phyloP scores from a whole-genome alignment of 805 yeast genomes.

The Starmera amethionina region DNA sequence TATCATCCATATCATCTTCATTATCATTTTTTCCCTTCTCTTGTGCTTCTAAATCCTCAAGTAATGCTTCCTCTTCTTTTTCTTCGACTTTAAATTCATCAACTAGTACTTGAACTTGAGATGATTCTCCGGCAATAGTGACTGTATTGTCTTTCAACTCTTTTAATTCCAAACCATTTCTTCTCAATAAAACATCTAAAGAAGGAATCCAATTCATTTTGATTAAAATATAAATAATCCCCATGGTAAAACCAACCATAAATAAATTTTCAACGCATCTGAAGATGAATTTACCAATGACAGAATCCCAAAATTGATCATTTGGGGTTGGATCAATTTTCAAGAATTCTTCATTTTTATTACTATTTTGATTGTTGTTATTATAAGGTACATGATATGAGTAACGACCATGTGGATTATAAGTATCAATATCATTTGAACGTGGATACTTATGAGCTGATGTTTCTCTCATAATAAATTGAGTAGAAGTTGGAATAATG shows the following conservation, averaged over 20 bases:
- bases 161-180: slow-evolving; percentile 22
- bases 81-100: slow-evolving; percentile 1
- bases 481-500: slow-evolving; percentile 14
- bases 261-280: slow-evolving; percentile 30
- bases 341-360: slow-evolving; percentile 10
- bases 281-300: slow-evolving; percentile 21
- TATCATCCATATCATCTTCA: slow-evolving; percentile 1
- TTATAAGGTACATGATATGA: neutral
- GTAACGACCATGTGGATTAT: slow-evolving; percentile 4
- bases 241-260: slow-evolving; percentile 21
- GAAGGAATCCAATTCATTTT: slow-evolving; percentile 24
- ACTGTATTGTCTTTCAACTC: slow-evolving; percentile 8
- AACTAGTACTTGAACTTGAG: neutral
- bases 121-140: neutral
- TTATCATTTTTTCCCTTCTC: slow-evolving; percentile 3
- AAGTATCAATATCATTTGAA: slow-evolving; percentile 6
- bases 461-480: slow-evolving; percentile 4
- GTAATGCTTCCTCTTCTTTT: slow-evolving; percentile 5
- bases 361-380: slow-evolving; percentile 10
- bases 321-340: slow-evolving; percentile 17
- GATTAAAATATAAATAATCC: slow-evolving; percentile 18
- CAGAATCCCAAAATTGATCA: slow-evolving; percentile 10
- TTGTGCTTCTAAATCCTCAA: slow-evolving; percentile 4
- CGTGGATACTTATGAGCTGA: slow-evolving; percentile 6
- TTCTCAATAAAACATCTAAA: slow-evolving; percentile 20